Conservation (phyloP, 2,329 filamentous ascomycete species). For the Nigrospora osmanthi region DNA sequence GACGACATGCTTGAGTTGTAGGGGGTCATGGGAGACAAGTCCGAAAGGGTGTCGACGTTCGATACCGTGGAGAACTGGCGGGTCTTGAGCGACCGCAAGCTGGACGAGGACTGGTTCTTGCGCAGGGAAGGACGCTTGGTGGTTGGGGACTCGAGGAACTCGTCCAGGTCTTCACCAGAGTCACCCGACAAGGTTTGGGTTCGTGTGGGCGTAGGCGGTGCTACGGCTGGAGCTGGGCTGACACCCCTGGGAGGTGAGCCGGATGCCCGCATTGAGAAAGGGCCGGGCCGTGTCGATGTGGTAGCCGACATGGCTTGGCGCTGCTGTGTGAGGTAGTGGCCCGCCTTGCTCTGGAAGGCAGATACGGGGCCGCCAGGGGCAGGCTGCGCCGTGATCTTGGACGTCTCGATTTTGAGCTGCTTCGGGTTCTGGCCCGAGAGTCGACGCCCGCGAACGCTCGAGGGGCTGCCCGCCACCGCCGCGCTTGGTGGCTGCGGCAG, state of each 20-base stretch:
- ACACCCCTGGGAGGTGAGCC: conserved; percentile 22
- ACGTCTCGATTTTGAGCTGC: conserved; percentile 83
- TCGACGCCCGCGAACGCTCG: conserved; percentile 63
- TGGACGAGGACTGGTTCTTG: conserved; percentile 66
- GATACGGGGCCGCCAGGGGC: too few relatives aligned
- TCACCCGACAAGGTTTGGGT: conserved; percentile 18
- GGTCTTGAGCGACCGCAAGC: conserved; percentile 62
- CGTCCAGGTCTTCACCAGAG: conserved; percentile 28
- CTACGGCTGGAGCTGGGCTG: conserved; percentile 11
- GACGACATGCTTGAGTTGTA: conserved; percentile 58
- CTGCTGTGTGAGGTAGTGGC: conserved; percentile 31
- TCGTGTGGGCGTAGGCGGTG: conserved; percentile 18
- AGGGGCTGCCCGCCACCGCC: conserved; percentile 12
- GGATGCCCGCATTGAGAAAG: conserved; percentile 23
- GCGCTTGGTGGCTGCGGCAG: conserved; percentile 23
- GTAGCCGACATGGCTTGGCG: conserved; percentile 31
- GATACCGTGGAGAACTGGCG: conserved; percentile 63
- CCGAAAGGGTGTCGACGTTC: conserved; percentile 52
- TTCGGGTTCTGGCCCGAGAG: conserved; percentile 74
- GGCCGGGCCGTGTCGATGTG: conserved; percentile 17
- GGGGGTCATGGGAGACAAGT: conserved; percentile 67
- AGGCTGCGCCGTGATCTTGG: conserved; percentile 19
- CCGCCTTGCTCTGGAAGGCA: conserved; percentile 14
- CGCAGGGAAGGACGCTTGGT: conserved; percentile 40
- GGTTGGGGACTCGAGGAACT: conserved; percentile 45